These are phyloP conservation scores for Aspergillus ellipticus DNA, from an alignment of 495 filamentous ascomycete genomes.

Conservation along the genomic window DNA sequence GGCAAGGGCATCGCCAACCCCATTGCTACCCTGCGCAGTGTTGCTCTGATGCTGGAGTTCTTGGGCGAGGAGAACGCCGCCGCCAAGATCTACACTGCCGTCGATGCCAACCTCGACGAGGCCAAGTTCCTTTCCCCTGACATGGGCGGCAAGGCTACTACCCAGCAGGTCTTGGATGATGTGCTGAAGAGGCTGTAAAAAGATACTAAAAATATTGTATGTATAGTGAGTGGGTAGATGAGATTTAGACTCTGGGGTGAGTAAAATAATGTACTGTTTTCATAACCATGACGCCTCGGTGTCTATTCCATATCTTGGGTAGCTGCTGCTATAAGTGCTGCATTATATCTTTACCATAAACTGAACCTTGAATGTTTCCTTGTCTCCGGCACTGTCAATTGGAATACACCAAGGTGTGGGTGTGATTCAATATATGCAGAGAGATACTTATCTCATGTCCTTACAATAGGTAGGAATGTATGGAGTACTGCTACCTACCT, in stretches of 20 bases:
- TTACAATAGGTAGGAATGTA: too few relatives aligned
- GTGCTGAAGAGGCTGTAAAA: conserved; percentile 77
- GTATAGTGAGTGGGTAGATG: neutral
- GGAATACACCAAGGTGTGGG: too few relatives aligned
- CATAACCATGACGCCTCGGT: too few relatives aligned
- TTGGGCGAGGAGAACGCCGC: conserved; percentile 80
- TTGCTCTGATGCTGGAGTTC: conserved; percentile 95
- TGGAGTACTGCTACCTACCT: too few relatives aligned
- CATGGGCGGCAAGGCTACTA: conserved; percentile 83
- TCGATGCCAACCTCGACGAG: conserved; percentile 87
- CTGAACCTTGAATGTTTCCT: too few relatives aligned
- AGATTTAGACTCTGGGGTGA: neutral
- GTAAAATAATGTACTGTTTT: neutral
- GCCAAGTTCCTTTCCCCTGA: conserved; percentile 82
- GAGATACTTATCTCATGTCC: too few relatives aligned
- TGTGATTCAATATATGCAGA: too few relatives aligned
- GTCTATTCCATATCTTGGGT: too few relatives aligned
- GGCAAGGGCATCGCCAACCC: conserved; percentile 92
- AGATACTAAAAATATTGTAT: neutral
- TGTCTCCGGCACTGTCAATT: too few relatives aligned
- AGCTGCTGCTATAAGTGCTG: too few relatives aligned
- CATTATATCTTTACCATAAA: too few relatives aligned
- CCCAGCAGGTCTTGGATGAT: conserved; percentile 85
- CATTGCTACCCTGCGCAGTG: conserved; percentile 87
- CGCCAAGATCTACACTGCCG: conserved; percentile 81